phyloP scores from a whole-genome alignment of 257 asterid species.

The Striga asiatica region DNA sequence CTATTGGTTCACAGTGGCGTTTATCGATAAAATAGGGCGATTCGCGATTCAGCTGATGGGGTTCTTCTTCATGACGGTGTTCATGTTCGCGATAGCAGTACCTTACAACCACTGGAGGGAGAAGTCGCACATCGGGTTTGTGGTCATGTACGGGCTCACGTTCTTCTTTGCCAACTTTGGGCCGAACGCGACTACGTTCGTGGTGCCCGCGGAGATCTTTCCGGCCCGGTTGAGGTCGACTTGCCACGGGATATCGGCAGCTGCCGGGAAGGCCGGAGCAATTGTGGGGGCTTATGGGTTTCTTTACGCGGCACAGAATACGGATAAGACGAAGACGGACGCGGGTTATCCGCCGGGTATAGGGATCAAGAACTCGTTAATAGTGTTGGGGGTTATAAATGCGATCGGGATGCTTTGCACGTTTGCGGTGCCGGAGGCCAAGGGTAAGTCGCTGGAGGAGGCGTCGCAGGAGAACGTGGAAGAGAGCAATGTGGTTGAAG shows the following conservation, averaged over 20 bases:
- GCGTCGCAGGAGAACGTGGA: constrained; percentile 35
- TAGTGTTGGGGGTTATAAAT: constrained; percentile 35
- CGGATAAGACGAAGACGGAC: constrained; percentile 27
- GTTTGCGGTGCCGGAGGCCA: constrained; percentile 39
- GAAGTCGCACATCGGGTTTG: constrained; percentile 29
- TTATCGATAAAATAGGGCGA: constrained; percentile 40
- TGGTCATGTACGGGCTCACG: constrained; percentile 32
- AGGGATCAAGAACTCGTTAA: constrained; percentile 28
- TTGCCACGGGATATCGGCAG: constrained; percentile 52
- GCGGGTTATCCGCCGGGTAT: constrained; percentile 40
- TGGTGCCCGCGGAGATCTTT: constrained; percentile 51
- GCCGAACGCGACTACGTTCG: constrained; percentile 48
- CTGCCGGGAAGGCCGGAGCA: constrained; percentile 45
- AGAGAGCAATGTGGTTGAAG: constrained; percentile 11
- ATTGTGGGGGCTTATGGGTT: constrained; percentile 49
- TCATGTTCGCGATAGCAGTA: constrained; percentile 41
- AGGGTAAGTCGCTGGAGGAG: constrained; percentile 36
- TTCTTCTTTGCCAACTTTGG: constrained; percentile 54
- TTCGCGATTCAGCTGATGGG: constrained; percentile 45
- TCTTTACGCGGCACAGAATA: constrained; percentile 37
- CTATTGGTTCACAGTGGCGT: constrained; percentile 44
- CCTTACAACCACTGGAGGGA: constrained; percentile 40
- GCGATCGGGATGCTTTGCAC: constrained; percentile 34
- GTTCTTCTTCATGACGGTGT: constrained; percentile 48
- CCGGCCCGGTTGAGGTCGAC: constrained; percentile 49